These are phyloP conservation scores for Boletus rex-veris DNA, from an alignment of 768 basidiomycete species.

Conservation along the genomic window DNA sequence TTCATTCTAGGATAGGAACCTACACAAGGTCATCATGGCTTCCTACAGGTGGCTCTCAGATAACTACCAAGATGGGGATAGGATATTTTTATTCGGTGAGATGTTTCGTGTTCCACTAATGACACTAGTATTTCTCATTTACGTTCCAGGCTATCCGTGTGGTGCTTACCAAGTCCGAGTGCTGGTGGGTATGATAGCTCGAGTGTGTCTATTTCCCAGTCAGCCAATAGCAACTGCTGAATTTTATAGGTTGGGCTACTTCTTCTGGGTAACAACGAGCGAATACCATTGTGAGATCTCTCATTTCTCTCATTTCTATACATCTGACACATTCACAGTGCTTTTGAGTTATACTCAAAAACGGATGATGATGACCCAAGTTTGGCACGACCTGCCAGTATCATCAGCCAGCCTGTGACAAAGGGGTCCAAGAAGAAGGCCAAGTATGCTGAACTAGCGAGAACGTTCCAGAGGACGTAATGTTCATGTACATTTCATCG, in stretches of 20 bases:
- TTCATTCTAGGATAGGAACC: conserved; percentile 27
- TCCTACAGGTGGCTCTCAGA: conserved; percentile 43
- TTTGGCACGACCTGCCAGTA: conserved; percentile 7
- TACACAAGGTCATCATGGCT: conserved; percentile 32
- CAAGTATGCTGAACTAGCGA: conserved; percentile 20
- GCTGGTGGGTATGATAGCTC: conserved; percentile 43
- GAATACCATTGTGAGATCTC: conserved; percentile 36
- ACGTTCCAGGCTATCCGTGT: conserved; percentile 41
- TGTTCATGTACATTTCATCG: conserved; percentile 43
- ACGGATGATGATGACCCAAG: conserved; percentile 16
- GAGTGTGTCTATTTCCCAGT: conserved; percentile 19
- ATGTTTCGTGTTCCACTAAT: background rate
- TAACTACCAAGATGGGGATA: conserved; percentile 36
- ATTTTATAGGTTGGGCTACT: conserved; percentile 39
- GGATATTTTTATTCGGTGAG: conserved; percentile 41
- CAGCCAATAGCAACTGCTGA: background rate
- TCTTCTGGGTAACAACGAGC: conserved; percentile 38
- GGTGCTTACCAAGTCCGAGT: conserved; percentile 45
- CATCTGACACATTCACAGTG: conserved; percentile 23
- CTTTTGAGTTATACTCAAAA: conserved; percentile 38
- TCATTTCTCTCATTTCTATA: background rate
- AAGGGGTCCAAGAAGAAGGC: conserved; percentile 11
- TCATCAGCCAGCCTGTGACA: conserved; percentile 4
- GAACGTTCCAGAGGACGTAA: conserved; percentile 32
- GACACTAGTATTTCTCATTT: background rate